Evolutionary conservation across 2,329 filamentous ascomycete genomes (phyloP), one percentile per base, ranked within the genome.

Genomic region (Fusarium sp.): DNA sequence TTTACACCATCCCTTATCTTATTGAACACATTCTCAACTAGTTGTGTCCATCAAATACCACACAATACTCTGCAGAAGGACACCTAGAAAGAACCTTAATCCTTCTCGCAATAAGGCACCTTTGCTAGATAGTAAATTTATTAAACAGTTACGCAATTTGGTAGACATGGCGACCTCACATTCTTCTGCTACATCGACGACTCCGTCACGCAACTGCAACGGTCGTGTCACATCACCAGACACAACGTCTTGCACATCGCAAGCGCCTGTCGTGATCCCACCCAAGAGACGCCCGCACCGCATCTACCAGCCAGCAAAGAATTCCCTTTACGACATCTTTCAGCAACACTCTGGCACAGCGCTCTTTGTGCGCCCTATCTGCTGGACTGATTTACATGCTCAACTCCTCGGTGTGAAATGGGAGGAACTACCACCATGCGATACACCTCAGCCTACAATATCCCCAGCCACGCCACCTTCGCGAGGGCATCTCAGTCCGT

Each of bases 331-430:
- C 72, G 85, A 86, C 64, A 80, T 86, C 47, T 79, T 89, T 63
- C 82, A 84, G 64, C 79, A 84, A 22, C 74, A 88, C 71, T 75
- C 81, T 30, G 83, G 84, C 45, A 77, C 75, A 0, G 80, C 83
- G 1, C 83, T 89, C 20, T 88, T 84, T 62, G 77, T 86, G 48
- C 81, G 83, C 25, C 87, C 87, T 3, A 83, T 88, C 47, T 83
- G 81, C 72, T 89, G 87, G 87, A 88, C 84, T 18, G 86, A 88
- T 56, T 60, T 80, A 2, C 87, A 89, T 62, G 72, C 80, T 12
- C 75, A 79, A 44, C 77, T 87, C 3, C 83, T 89, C 8, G 82
- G 81, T 22, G 83, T 80, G 18, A 76, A 76, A 45, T 89, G 87
- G 77, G 63, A 77, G 27, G 78, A 83, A 69, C 78, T 81, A 16